These are phyloP conservation scores for Polyporus tsugae DNA, from an alignment of 1,284 basidiomycete genomes.

Conservation along the genomic window DNA sequence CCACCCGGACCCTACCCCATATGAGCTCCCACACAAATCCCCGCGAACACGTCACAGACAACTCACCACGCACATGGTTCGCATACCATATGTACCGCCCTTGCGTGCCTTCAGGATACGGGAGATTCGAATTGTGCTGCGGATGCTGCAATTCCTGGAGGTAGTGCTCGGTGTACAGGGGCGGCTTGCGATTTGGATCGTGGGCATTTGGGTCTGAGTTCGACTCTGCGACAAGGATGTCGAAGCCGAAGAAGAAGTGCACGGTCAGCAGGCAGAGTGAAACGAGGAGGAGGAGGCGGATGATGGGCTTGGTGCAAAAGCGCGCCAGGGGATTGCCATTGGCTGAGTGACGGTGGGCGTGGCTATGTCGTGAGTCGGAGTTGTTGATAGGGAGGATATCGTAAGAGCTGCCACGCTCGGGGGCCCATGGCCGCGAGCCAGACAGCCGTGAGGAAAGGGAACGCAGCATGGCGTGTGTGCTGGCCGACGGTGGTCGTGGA, in stretches of 20 bases:
- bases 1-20: slow-evolving; percentile 56
- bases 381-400: slow-evolving; percentile 20
- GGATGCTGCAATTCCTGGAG: slow-evolving; percentile 55
- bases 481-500: slow-evolving; percentile 12
- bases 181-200: slow-evolving; percentile 42
- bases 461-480: slow-evolving; percentile 25
- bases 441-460: slow-evolving; percentile 23
- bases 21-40: slow-evolving; percentile 1
- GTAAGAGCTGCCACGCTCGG: slow-evolving; percentile 8
- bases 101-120: slow-evolving; percentile 51
- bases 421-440: not conserved
- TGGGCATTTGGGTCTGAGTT: not conserved
- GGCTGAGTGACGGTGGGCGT: slow-evolving; percentile 9
- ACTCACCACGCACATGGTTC: slow-evolving; percentile 56
- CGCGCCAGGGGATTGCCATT: slow-evolving; percentile 14
- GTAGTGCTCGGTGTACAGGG: slow-evolving; percentile 55
- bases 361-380: slow-evolving; percentile 17
- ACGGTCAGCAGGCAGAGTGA: slow-evolving; percentile 16
- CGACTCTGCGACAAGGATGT: not conserved
- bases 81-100: slow-evolving; percentile 57
- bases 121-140: slow-evolving; percentile 52
- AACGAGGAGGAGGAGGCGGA: slow-evolving; percentile 20
- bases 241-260: slow-evolving; percentile 24
- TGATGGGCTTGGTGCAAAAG: slow-evolving; percentile 25
- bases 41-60: not conserved